Evolutionary conservation across 768 basidiomycete species (phyloP).

Genomic region (Leccinum broughii): DNA sequence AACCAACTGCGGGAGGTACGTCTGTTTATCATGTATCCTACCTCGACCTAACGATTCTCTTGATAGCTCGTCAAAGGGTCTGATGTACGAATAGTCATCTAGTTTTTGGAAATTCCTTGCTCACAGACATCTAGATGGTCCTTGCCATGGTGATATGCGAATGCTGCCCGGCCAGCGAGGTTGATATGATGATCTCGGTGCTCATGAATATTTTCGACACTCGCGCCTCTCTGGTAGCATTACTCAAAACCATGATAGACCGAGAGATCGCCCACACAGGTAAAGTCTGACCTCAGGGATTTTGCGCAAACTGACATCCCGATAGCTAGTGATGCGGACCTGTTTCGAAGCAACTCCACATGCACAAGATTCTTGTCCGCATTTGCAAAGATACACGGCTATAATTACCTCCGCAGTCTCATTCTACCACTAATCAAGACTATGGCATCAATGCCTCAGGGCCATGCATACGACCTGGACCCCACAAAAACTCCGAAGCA

Average conservation of each 20-base stretch:
- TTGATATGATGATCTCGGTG: conserved; percentile 83
- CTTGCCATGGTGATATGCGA: conserved; percentile 87
- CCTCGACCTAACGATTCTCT: conserved; percentile 5
- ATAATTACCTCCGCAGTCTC: conserved; percentile 82
- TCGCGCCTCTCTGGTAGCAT: conserved; percentile 62
- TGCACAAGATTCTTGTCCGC: conserved; percentile 85
- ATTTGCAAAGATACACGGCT: conserved; percentile 88
- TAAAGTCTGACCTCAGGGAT: conserved; percentile 31
- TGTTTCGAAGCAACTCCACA: conserved; percentile 88
- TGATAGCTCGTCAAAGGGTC: conserved; percentile 69
- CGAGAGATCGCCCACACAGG: conserved; percentile 79
- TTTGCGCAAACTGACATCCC: conserved; percentile 4
- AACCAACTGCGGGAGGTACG: conserved; percentile 61
- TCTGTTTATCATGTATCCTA: conserved; percentile 7
- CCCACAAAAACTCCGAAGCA: conserved; percentile 58
- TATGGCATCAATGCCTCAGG: conserved; percentile 70
- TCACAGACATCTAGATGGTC: conserved; percentile 51
- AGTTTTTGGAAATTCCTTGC: conserved; percentile 1
- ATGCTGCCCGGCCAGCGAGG: conserved; percentile 74
- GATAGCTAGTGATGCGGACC: conserved; percentile 73
- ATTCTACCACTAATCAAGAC: conserved; percentile 75
- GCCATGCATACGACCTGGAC: conserved; percentile 78
- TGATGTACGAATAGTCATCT: conserved; percentile 49
- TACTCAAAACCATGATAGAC: conserved; percentile 85
- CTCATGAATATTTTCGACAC: conserved; percentile 86